Evolutionary conservation across 2,329 filamentous ascomycete genomes (phyloP), one percentile per base, ranked within the genome.

Genomic region (Hymenoscyphus scutula): DNA sequence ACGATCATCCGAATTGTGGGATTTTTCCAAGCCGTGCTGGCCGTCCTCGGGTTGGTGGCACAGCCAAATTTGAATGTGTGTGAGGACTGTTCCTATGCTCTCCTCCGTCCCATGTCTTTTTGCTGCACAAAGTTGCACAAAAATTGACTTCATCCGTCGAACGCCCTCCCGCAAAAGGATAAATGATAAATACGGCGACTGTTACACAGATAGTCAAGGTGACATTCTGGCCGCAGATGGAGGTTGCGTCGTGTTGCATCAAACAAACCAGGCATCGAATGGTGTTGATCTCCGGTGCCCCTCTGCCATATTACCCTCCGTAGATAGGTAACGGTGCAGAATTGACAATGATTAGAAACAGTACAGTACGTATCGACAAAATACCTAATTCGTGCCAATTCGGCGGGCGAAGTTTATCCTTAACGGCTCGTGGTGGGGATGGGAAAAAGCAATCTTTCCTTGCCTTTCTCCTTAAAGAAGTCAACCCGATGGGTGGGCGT

Each of bases 1-100:
- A 62, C 56, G 67, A 69, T 69, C 67, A 67, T 60, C 67, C 67
- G 65, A 66, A 58, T 62, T 61, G 54, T 63, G 58, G 65, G 58
- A 63, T 60, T 48, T 48, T n/a, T n/a, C 19, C 41, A 48, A 58
- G 56, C 32, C 56, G 56, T 48, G 41, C 41, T 48, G 41, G 41
- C 41, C 41, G 19, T 48, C 41, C 51, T 54, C 51, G 51, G 29
- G 51, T 29, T 54, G 51, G 51, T 29, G 51, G 51, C 29, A 29
- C 48, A 53, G 15, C 48, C 8, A 34, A 11, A 2, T 34, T 34
- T 13, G n/a, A 23, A 3, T 23, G 41, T n/a, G n/a, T n/a, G n/a
- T n/a, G n/a, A n/a, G n/a, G 19, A n/a, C 23, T 19, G 23, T 48
- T 48, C 41, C 41, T n/a, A 45, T 19, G 15, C 15, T 41, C 38